Percentiles rank a stretch among this genome's conserved stretches.
phyloP scores from a whole-genome alignment of 331 rosid species.

The Acacia concinna region DNA sequence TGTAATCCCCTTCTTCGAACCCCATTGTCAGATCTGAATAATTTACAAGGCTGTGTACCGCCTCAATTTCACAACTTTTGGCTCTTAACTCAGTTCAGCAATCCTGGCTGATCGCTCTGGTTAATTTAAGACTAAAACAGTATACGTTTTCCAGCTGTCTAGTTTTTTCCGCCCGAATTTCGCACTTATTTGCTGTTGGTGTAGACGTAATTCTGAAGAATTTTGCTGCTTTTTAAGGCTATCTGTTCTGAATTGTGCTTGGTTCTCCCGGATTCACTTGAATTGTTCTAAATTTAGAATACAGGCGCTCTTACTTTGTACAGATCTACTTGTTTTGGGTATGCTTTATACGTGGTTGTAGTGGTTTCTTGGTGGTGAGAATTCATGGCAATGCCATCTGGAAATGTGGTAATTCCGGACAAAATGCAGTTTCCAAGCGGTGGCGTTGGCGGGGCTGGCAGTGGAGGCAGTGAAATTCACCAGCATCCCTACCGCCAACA shows the following conservation, averaged over 20 bases:
- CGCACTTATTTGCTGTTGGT: constrained; percentile 6
- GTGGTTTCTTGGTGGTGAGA: constrained; percentile 39
- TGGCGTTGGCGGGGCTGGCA: constrained; percentile 38
- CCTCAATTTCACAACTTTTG: constrained; percentile 4
- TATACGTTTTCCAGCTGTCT: not conserved
- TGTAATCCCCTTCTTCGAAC: not conserved
- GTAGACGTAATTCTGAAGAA: constrained; percentile 23
- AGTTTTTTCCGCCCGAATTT: constrained; percentile 27
- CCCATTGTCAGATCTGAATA: constrained; percentile 47
- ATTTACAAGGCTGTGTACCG: not conserved
- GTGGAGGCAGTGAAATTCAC: constrained; percentile 58
- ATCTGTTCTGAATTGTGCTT: constrained; percentile 30
- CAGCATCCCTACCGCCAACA: constrained; percentile 64
- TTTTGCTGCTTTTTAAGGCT: constrained; percentile 29
- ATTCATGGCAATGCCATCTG: constrained; percentile 97
- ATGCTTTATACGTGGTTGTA: constrained; percentile 52
- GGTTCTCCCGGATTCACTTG: constrained; percentile 38
- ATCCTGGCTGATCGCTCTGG: constrained; percentile 30
- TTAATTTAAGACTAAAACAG: constrained; percentile 25
- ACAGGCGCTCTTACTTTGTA: constrained; percentile 21
- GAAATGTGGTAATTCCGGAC: constrained; percentile 71
- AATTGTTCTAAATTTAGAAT: constrained; percentile 31
- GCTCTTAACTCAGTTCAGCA: not conserved
- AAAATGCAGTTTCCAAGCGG: constrained; percentile 76
- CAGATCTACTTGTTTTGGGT: constrained; percentile 49